A percentile compares a stretch with the other conserved stretches of the same genome.
phyloP scores from a whole-genome alignment of 2,329 filamentous ascomycete genomes.

The Colletotrichum cuscutae region DNA sequence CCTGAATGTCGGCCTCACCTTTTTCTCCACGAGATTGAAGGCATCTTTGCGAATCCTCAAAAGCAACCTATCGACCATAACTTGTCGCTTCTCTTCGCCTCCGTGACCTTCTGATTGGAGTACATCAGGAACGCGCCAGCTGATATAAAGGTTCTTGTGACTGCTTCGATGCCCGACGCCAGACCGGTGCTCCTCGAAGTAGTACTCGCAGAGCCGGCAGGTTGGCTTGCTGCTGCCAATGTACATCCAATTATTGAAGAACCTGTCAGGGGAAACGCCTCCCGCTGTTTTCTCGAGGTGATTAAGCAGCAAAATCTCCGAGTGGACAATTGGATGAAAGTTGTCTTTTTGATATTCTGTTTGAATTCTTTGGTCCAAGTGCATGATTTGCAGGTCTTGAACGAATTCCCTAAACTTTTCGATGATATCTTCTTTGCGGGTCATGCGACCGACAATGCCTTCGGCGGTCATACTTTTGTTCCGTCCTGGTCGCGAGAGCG shows the following conservation, averaged over 20 bases:
- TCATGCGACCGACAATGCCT: constrained; percentile 40
- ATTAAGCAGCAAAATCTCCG: constrained; percentile 42
- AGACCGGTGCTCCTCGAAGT: constrained; percentile 43
- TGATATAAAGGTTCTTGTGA: constrained; percentile 50
- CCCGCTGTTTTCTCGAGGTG: background rate
- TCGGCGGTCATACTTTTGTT: constrained; percentile 36
- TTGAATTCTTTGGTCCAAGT: constrained; percentile 40
- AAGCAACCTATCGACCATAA: background rate
- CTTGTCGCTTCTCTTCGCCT: background rate
- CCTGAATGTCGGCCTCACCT: background rate
- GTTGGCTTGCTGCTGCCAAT: constrained; percentile 54
- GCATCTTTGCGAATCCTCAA: background rate
- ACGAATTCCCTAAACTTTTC: background rate
- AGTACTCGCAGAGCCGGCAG: constrained; percentile 50
- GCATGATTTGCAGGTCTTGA: constrained; percentile 37
- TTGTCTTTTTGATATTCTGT: background rate
- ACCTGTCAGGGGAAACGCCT: constrained; percentile 29
- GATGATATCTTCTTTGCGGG: background rate
- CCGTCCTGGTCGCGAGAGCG: constrained; percentile 32
- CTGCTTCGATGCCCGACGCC: constrained; percentile 40
- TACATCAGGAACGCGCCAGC: constrained; percentile 49
- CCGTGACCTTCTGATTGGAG: background rate
- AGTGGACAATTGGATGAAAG: constrained; percentile 47
- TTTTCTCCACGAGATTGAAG: background rate
- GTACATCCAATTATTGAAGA: constrained; percentile 47